phyloP scores from a whole-genome alignment of 2,329 filamentous ascomycete species.

The Diplodia sapinea region DNA sequence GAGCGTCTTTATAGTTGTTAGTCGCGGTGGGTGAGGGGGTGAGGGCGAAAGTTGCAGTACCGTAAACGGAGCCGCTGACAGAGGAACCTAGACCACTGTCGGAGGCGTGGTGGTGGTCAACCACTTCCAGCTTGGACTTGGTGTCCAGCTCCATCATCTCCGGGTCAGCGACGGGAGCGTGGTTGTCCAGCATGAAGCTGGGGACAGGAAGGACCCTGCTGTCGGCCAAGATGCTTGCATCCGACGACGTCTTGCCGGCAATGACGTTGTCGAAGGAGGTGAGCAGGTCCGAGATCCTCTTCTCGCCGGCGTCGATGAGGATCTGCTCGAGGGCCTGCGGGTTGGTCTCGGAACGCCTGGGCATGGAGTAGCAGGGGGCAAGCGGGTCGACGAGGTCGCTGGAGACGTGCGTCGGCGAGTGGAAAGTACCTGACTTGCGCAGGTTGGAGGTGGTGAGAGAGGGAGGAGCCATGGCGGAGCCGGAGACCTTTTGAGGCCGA shows the following conservation, averaged over 20 bases:
- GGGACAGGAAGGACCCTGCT: slow-evolving; percentile 57
- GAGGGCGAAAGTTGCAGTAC: slow-evolving; percentile 42
- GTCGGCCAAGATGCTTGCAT: slow-evolving; percentile 52
- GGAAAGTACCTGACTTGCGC: slow-evolving; percentile 57
- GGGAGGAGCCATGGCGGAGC: slow-evolving; percentile 35
- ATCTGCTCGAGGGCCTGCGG: slow-evolving; percentile 57
- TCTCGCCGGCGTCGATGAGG: slow-evolving; percentile 53
- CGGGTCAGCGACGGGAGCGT: slow-evolving; percentile 41
- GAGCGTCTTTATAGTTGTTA: slow-evolving; percentile 47
- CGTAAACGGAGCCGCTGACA: slow-evolving; percentile 63
- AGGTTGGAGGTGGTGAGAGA: slow-evolving; percentile 49
- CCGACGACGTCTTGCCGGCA: slow-evolving; percentile 42
- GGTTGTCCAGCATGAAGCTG: slow-evolving; percentile 49
- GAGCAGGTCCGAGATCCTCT: slow-evolving; percentile 52
- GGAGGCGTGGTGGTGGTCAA: slow-evolving; percentile 69
- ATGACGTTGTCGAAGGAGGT: slow-evolving; percentile 53
- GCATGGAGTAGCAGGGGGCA: slow-evolving; percentile 50
- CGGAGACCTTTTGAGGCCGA: slow-evolving; percentile 49
- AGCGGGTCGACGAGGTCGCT: slow-evolving; percentile 48
- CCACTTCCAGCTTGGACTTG: slow-evolving; percentile 53
- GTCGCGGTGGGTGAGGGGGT: slow-evolving; percentile 30
- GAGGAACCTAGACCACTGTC: slow-evolving; percentile 91
- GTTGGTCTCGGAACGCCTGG: slow-evolving; percentile 56
- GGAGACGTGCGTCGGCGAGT: slow-evolving; percentile 48
- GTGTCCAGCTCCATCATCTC: slow-evolving; percentile 48